phyloP scores from a whole-genome alignment of 164 flowering plant species.

The Cinnamomum micranthum region DNA sequence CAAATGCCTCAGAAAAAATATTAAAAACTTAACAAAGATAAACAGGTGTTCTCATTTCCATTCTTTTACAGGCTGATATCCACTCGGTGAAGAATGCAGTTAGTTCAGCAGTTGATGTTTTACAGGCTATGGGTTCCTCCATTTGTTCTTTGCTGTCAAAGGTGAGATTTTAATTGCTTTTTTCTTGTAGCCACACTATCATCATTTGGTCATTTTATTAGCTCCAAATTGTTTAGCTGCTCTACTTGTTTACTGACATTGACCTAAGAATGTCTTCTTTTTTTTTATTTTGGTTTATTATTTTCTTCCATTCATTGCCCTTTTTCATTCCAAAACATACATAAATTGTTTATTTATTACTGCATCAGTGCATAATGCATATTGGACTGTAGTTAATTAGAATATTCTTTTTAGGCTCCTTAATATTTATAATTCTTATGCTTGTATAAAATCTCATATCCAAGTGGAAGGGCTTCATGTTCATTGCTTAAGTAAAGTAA shows the following conservation, averaged over 20 bases:
- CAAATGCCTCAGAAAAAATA: background rate
- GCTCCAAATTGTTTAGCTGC: background rate
- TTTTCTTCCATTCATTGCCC: too few species aligned
- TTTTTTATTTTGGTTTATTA: too few species aligned
- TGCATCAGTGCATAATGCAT: too few species aligned
- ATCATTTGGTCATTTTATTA: background rate
- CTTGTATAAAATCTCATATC: too few species aligned
- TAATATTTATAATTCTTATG: too few species aligned
- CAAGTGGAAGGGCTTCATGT: too few species aligned
- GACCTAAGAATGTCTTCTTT: background rate
- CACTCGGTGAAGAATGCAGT: conserved; percentile 58
- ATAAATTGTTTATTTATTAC: too few species aligned
- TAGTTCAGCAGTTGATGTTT: conserved; percentile 74
- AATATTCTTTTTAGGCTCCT: too few species aligned
- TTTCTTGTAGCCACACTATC: background rate
- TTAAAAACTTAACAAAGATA: background rate
- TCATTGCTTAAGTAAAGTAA: too few species aligned
- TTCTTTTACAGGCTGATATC: conserved; percentile 58
- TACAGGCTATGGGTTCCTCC: conserved; percentile 81
- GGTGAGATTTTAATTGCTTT: conserved; percentile 36
- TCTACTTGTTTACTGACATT: background rate
- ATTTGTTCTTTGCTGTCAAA: conserved; percentile 52
- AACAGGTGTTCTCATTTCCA: background rate
- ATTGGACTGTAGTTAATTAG: too few species aligned
- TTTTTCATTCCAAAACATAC: too few species aligned